Evolutionary conservation across 495 filamentous ascomycete genomes (phyloP).

Genomic region (Amorphotheca resinae): DNA sequence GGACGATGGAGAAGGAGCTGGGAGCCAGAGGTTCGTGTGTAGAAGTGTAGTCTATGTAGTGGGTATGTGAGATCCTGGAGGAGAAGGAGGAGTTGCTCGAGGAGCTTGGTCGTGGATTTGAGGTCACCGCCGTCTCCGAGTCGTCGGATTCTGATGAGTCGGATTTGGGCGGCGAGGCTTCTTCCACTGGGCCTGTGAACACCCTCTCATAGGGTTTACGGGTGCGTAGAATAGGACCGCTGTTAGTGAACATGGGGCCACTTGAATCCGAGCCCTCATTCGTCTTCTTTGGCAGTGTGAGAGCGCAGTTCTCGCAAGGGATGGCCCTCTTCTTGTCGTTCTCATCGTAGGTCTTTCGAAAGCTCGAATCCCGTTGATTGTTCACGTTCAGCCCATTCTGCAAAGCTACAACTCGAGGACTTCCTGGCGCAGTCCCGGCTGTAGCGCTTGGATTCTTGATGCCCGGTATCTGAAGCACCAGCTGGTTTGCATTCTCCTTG

Average conservation of each 20-base stretch:
- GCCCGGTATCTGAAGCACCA: not conserved
- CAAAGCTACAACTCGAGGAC: slow-evolving; percentile 32
- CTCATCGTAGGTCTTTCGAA: slow-evolving; percentile 43
- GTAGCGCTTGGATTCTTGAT: not conserved
- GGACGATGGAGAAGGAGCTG: slow-evolving; percentile 68
- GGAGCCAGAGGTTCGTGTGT: slow-evolving; percentile 68
- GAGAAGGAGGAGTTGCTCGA: slow-evolving; percentile 29
- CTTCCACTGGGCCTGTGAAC: not conserved
- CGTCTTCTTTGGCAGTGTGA: slow-evolving; percentile 43
- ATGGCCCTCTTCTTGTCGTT: slow-evolving; percentile 38
- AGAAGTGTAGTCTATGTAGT: slow-evolving; percentile 77
- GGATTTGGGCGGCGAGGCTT: slow-evolving; percentile 17
- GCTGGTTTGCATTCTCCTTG: slow-evolving; percentile 14
- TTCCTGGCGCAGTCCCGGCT: slow-evolving; percentile 49
- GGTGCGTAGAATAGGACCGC: slow-evolving; percentile 19
- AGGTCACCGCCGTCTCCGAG: slow-evolving; percentile 15
- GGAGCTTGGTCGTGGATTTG: slow-evolving; percentile 12
- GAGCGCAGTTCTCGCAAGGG: slow-evolving; percentile 48
- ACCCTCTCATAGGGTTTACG: slow-evolving; percentile 19
- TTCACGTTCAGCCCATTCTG: slow-evolving; percentile 19
- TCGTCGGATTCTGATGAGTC: slow-evolving; percentile 2
- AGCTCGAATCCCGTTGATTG: slow-evolving; percentile 35
- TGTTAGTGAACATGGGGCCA: slow-evolving; percentile 5
- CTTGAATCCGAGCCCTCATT: slow-evolving; percentile 20
- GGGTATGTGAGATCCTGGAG: slow-evolving; percentile 45